Evolutionary conservation across 192 early-diverging fungal species (phyloP), one percentile per base, ranked within the genome.

Genomic region (Coemansia reversa): DNA sequence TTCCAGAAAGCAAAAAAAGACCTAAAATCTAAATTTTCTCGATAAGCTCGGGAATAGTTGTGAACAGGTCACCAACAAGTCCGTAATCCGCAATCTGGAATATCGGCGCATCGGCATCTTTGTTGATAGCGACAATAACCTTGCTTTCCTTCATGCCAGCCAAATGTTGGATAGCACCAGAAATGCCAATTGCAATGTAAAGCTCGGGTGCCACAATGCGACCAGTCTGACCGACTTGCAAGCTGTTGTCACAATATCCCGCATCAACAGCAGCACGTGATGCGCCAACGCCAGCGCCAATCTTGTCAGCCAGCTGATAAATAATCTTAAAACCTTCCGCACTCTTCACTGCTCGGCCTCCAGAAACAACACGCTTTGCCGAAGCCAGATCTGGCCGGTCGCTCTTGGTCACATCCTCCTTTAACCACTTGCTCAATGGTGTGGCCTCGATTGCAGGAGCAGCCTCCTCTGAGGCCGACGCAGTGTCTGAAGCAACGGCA

Each of bases 81-180:
- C 96, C 96, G 72, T 94, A 94, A 81, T 98, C 96, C 25, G 96
- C 90, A 50, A 98, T 90, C 83, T 92, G 91, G 91, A 98, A 98
- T 54, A 98, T 98, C 32, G 96, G 96, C 24, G 94, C 95, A 65
- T 98, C 96, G 20, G 93, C 84, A 66, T 98, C 96, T 85, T 94
- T 97, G 90, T 98, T 98, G 82, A 98, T 97, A 58, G 93, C 93
- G 33, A 95, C 96, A 84, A 98, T 98, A 50, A 88, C 87, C 87
- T 98, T 98, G 82, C 92, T 94, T 73, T 98, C 96, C 84, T 98
- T 98, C 96, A 98, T 98, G 72, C 96, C 96, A 28, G 96, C 96
- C 84, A 98, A 76, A 68, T 95, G 95, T 87, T 94, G 90, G 73
- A 98, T 98, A 33, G 96, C 96, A 49, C 96, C 96, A 6, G 93